These are phyloP conservation scores for Globisporangium paddicum DNA, from an alignment of 352 stramenopile genomes.

Conservation along the genomic window DNA sequence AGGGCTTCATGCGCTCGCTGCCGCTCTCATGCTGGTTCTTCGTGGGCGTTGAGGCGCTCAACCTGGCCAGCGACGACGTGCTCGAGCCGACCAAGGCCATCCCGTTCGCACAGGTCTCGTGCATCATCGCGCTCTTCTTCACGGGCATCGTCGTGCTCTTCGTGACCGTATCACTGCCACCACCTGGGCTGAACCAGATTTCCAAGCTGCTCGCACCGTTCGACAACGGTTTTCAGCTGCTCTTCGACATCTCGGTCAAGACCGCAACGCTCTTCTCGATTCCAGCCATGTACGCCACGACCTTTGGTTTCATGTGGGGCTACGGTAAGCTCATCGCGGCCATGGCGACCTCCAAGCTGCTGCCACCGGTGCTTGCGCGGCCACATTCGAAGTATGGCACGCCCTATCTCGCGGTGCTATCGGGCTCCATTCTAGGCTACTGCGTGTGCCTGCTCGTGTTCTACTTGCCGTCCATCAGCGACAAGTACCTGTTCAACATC, in stretches of 20 bases:
- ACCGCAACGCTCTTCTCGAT: conserved; percentile 30
- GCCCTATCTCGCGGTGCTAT: conserved; percentile 15
- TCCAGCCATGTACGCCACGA: conserved; percentile 27
- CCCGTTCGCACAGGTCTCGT: conserved; percentile 19
- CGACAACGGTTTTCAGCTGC: conserved; percentile 22
- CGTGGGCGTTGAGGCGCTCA: conserved; percentile 25
- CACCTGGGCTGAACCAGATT: conserved; percentile 17
- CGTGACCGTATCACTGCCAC: conserved; percentile 20
- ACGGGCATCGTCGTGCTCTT: conserved; percentile 18
- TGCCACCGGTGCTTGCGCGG: conserved; percentile 15
- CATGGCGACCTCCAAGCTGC: conserved; percentile 28
- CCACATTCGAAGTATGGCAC: conserved; percentile 16
- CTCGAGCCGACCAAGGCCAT: conserved; percentile 16
- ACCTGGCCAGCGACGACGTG: conserved; percentile 20
- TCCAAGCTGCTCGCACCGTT: conserved; percentile 24
- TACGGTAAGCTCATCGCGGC: conserved; percentile 31
- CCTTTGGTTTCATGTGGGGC: conserved; percentile 31
- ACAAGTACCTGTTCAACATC: conserved; percentile 28
- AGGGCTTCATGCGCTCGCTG: conserved; percentile 20
- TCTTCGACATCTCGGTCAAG: conserved; percentile 22
- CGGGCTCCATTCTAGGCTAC: conserved; percentile 21
- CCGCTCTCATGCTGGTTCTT: conserved; percentile 32
- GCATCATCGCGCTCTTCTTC: conserved; percentile 20
- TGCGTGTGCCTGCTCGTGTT: conserved; percentile 20
- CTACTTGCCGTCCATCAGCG: conserved; percentile 11